phyloP scores from a whole-genome alignment of 176 grass and related monocot genomes.

The Poa annua region DNA sequence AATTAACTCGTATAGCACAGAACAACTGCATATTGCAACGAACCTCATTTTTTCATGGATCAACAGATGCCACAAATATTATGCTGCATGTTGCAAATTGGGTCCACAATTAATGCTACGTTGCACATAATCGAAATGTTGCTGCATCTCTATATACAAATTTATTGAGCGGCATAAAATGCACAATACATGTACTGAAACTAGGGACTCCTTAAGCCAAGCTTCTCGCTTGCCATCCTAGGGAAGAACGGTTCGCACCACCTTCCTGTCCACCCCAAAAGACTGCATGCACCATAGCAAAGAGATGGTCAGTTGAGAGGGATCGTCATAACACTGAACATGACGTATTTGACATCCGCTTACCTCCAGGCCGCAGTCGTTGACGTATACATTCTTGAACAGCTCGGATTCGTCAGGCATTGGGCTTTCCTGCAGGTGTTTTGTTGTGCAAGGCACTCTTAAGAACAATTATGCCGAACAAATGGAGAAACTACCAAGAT shows the following conservation, averaged over 20 bases:
- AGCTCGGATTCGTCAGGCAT: constrained; percentile 87
- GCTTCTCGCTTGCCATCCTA: constrained; percentile 33
- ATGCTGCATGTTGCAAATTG: too few relatives aligned
- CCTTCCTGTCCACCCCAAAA: constrained; percentile 90
- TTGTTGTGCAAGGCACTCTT: constrained; percentile 20
- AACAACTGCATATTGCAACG: too few relatives aligned
- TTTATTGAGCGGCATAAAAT: too few relatives aligned
- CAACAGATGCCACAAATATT: too few relatives aligned
- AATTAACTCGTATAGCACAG: too few relatives aligned
- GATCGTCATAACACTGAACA: not conserved
- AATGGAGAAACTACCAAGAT: not conserved
- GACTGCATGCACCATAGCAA: constrained; percentile 54
- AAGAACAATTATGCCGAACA: constrained; percentile 19
- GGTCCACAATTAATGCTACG: too few relatives aligned
- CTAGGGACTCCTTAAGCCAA: too few relatives aligned
- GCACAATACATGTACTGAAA: too few relatives aligned
- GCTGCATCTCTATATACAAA: too few relatives aligned
- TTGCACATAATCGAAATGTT: too few relatives aligned
- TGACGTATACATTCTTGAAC: constrained; percentile 83
- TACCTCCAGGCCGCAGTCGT: constrained; percentile 87
- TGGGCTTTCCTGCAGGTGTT: constrained; percentile 63
- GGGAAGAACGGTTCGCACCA: constrained; percentile 69
- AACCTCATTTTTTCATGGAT: too few relatives aligned
- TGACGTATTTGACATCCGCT: not conserved
- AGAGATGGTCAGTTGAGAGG: not conserved